Conservation (phyloP, 306 rosid species). For the Corylus americana region DNA sequence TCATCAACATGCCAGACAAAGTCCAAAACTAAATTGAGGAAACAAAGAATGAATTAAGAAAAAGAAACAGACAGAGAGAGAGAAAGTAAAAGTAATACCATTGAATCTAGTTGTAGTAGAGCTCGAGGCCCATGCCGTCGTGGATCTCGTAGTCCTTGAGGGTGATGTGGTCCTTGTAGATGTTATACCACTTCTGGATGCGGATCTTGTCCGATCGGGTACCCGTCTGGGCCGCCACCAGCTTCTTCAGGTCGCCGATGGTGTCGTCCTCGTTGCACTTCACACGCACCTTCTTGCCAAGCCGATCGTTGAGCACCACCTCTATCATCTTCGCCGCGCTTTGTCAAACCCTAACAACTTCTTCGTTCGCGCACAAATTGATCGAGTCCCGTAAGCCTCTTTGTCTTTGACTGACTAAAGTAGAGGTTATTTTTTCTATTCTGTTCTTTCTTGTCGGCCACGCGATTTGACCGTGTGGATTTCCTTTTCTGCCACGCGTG, state of each 20-base stretch:
- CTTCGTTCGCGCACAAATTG: not conserved
- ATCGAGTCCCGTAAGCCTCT: not conserved
- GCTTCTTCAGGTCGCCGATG: slow-evolving; percentile 89
- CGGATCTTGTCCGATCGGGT: slow-evolving; percentile 80
- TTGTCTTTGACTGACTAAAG: not conserved
- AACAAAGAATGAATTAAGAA: not conserved
- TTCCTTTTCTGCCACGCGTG: not conserved
- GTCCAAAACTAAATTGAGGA: not conserved
- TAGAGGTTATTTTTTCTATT: too few species aligned
- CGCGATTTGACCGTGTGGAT: not conserved
- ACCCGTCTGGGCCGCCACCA: slow-evolving; percentile 95
- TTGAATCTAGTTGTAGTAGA: slow-evolving; percentile 63
- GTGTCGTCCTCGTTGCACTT: slow-evolving; percentile 93
- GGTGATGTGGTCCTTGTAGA: slow-evolving; percentile 88
- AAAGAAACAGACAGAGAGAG: not conserved
- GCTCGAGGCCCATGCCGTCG: slow-evolving; percentile 97
- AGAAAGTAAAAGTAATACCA: not conserved
- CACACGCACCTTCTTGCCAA: slow-evolving; percentile 93
- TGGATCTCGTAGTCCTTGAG: slow-evolving; percentile 88
- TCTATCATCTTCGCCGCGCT: slow-evolving; percentile 71
- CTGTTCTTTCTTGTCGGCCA: not conserved
- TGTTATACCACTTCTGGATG: slow-evolving; percentile 79
- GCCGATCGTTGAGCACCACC: slow-evolving; percentile 86
- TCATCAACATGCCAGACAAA: too few species aligned
- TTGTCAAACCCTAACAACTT: not conserved